Conservation (phyloP, 306 rosid species). For the Styphnolobium japonicum region DNA sequence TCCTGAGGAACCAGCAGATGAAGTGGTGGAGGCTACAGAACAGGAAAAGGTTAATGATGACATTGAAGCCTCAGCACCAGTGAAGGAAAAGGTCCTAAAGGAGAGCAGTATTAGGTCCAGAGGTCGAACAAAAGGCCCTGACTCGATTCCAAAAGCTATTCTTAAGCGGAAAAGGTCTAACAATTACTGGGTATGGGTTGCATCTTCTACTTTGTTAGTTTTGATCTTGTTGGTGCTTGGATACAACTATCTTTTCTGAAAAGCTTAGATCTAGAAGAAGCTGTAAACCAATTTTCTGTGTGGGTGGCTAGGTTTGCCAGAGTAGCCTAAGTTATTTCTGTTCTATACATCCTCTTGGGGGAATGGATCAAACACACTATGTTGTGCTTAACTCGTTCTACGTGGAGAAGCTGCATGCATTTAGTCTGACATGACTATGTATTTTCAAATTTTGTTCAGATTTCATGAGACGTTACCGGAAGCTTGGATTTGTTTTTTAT, state of each 20-base stretch:
- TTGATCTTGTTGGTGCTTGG: slow-evolving; percentile 40
- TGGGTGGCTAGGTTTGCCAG: slow-evolving; percentile 22
- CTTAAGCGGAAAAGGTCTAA: slow-evolving; percentile 62
- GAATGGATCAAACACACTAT: slow-evolving; percentile 47
- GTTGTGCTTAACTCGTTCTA: slow-evolving; percentile 24
- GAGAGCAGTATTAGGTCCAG: slow-evolving; percentile 40
- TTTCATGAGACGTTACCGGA: slow-evolving; percentile 16
- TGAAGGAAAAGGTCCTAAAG: slow-evolving; percentile 45
- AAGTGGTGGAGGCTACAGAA: slow-evolving; percentile 40
- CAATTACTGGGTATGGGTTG: slow-evolving; percentile 72
- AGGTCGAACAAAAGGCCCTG: slow-evolving; percentile 52
- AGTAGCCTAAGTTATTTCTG: slow-evolving; percentile 43
- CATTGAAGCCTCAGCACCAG: slow-evolving; percentile 25
- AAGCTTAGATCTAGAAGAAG: slow-evolving; percentile 26
- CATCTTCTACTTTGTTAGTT: slow-evolving; percentile 40
- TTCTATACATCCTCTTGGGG: slow-evolving; percentile 43
- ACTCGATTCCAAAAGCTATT: slow-evolving; percentile 58
- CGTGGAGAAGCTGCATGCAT: slow-evolving; percentile 25
- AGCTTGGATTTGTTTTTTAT: background rate
- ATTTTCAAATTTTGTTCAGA: slow-evolving; percentile 39
- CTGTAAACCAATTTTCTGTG: slow-evolving; percentile 23
- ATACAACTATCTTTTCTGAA: slow-evolving; percentile 41
- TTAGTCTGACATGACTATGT: slow-evolving; percentile 30
- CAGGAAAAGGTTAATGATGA: slow-evolving; percentile 43
- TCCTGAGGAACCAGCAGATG: slow-evolving; percentile 46